Evolutionary conservation across 768 basidiomycete species (phyloP).

Genomic region (Tricholoma hemisulphureum): DNA sequence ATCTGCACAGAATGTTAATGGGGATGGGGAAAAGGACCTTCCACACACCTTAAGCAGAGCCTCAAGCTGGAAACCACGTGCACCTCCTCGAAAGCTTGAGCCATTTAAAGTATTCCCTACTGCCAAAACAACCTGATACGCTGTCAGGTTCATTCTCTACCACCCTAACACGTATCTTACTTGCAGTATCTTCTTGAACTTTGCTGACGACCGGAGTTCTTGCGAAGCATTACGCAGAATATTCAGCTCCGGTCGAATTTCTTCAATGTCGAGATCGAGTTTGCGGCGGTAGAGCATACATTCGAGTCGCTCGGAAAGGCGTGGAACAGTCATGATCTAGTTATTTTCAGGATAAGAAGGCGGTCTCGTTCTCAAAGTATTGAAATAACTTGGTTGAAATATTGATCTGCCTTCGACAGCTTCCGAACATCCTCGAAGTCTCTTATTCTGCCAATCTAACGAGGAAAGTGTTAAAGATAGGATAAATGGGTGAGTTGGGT

Average conservation of each 20-base stretch:
- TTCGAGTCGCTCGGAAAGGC: constrained; percentile 68
- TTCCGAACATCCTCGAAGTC: constrained; percentile 70
- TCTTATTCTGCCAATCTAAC: constrained; percentile 60
- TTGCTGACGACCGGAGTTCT: constrained; percentile 61
- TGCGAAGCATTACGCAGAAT: constrained; percentile 66
- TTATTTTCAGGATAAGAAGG: constrained; percentile 4
- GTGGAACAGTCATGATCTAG: constrained; percentile 77
- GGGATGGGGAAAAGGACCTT: constrained; percentile 3
- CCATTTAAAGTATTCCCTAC: constrained; percentile 84
- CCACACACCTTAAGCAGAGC: constrained; percentile 70
- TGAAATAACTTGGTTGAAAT: constrained; percentile 65
- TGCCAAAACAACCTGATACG: constrained; percentile 59
- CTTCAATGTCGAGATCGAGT: constrained; percentile 79
- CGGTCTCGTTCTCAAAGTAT: background rate
- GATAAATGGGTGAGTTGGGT: background rate
- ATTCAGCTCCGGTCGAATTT: constrained; percentile 79
- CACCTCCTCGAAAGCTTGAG: constrained; percentile 80
- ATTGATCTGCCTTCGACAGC: constrained; percentile 82
- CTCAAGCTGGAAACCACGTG: constrained; percentile 82
- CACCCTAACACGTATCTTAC: constrained; percentile 33
- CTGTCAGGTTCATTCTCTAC: background rate
- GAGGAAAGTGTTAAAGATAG: background rate
- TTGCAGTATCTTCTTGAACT: constrained; percentile 70
- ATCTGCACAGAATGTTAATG: constrained; percentile 43
- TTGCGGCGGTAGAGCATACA: constrained; percentile 85